phyloP scores from a whole-genome alignment of 495 filamentous ascomycete species.

The Oidiodendron maius region DNA sequence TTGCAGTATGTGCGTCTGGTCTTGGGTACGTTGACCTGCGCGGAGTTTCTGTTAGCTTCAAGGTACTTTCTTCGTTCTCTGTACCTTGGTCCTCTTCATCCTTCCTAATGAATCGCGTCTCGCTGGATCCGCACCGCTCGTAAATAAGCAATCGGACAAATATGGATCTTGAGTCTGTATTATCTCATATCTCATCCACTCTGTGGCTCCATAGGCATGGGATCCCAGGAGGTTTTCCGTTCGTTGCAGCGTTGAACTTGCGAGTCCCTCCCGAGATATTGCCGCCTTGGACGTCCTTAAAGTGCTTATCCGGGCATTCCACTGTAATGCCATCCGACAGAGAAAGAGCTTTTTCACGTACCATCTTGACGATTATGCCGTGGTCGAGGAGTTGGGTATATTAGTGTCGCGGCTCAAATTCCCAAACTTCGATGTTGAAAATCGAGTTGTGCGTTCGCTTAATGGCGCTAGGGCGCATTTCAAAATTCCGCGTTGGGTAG shows the following conservation, averaged over 20 bases:
- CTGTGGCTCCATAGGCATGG: too few species aligned
- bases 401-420: conserved; percentile 11
- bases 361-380: conserved; percentile 23
- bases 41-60: conserved; percentile 17
- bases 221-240: too few species aligned
- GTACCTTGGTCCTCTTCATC: not conserved
- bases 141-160: too few species aligned
- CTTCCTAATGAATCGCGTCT: not conserved
- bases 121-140: not conserved
- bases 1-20: conserved; percentile 94
- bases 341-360: too few species aligned
- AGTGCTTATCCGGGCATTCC: too few species aligned
- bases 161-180: too few species aligned
- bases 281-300: too few species aligned
- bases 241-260: too few species aligned
- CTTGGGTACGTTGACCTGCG: conserved; percentile 83
- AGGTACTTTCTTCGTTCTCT: not conserved
- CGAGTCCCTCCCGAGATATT: too few species aligned
- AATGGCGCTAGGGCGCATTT: not conserved
- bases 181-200: too few species aligned
- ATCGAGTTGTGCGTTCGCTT: not conserved
- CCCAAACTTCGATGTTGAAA: not conserved
- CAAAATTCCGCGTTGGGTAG: not conserved
- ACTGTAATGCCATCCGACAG: too few species aligned
- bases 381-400: conserved; percentile 16